Evolutionary conservation across 371 early-diverging fungal species (phyloP).

Genomic region (Actinomortierella ambigua): DNA sequence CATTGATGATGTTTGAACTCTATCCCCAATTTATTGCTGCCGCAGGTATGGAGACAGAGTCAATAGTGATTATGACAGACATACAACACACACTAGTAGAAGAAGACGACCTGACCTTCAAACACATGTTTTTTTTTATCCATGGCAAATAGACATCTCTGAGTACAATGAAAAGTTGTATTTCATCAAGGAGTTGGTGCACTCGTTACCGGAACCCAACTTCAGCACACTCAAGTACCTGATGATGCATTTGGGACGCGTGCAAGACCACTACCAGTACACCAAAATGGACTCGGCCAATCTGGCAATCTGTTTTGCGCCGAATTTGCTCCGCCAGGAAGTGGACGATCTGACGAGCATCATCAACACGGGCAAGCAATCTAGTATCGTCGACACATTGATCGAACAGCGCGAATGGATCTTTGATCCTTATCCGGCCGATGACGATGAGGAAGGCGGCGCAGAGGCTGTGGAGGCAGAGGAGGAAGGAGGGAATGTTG

Average conservation of each 20-base stretch:
- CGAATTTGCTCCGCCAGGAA: conserved; percentile 57
- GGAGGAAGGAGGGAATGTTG: background rate
- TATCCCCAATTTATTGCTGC: conserved; percentile 81
- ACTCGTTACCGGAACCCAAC: conserved; percentile 70
- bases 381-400: conserved; percentile 59
- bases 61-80: no score
- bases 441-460: conserved; percentile 18
- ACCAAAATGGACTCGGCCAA: conserved; percentile 91
- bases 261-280: conserved; percentile 63
- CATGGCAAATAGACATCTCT: conserved; percentile 53
- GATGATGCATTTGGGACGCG: conserved; percentile 70
- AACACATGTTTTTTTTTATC: background rate
- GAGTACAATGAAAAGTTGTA: conserved; percentile 80
- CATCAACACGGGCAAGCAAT: conserved; percentile 60
- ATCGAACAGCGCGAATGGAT: conserved; percentile 69
- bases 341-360: conserved; percentile 58
- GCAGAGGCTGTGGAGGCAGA: background rate
- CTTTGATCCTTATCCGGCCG: conserved; percentile 54
- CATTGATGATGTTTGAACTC: conserved; percentile 77
- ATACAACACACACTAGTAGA: no score
- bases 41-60: conserved; percentile 58
- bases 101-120: no score
- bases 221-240: conserved; percentile 73
- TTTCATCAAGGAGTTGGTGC: conserved; percentile 71
- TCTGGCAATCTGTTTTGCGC: conserved; percentile 84